Conservation (phyloP, 2,329 filamentous ascomycete species). For the Fusarium mundagurra region DNA sequence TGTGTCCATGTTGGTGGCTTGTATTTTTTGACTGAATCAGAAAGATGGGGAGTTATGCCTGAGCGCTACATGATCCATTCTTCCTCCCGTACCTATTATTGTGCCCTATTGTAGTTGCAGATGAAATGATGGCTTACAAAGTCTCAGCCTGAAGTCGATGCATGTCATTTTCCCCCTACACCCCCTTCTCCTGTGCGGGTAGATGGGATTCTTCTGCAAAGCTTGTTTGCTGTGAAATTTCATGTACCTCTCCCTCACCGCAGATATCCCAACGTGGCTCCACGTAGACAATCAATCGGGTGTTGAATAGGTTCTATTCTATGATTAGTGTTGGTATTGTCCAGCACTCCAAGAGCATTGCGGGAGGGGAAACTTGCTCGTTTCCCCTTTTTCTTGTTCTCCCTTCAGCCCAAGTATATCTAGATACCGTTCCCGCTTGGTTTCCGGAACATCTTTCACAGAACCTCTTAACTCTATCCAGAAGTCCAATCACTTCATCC, state of each 20-base stretch:
- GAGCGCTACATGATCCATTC: slow-evolving; percentile 1
- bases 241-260: background rate
- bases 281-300: slow-evolving; percentile 21
- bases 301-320: slow-evolving; percentile 22
- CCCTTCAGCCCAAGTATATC: slow-evolving; percentile 24
- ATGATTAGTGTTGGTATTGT: slow-evolving; percentile 16
- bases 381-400: slow-evolving; percentile 3
- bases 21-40: background rate
- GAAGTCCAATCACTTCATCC: background rate
- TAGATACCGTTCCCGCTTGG: slow-evolving; percentile 5
- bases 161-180: slow-evolving; percentile 21
- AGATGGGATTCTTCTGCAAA: slow-evolving; percentile 17
- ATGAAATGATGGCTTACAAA: slow-evolving; percentile 37
- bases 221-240: slow-evolving; percentile 24
- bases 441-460: background rate
- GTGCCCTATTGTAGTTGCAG: slow-evolving; percentile 16
- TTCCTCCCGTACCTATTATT: slow-evolving; percentile 4
- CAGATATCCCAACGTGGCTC: slow-evolving; percentile 8
- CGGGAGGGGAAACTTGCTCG: background rate
- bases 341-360: background rate
- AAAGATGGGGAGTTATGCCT: background rate
- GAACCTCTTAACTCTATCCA: slow-evolving; percentile 9
- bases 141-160: slow-evolving; percentile 27
- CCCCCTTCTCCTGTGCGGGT: slow-evolving; percentile 12
- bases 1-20: slow-evolving; percentile 12